Evolutionary conservation across 371 early-diverging fungal genomes (phyloP).

Genomic region (Funneliformis caledonium): DNA sequence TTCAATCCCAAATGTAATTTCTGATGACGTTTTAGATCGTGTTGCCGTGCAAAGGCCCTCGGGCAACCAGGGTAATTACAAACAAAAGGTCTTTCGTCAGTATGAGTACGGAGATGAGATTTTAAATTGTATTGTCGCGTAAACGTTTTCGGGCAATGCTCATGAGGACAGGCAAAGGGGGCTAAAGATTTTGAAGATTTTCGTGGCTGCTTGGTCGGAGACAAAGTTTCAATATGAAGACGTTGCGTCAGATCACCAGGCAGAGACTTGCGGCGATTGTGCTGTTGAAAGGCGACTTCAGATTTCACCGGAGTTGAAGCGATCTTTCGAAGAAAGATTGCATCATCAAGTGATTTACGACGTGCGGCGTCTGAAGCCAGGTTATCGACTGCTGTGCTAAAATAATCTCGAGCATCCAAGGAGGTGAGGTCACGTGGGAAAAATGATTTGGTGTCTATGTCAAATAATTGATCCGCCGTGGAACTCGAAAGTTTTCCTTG

Average conservation of each 20-base stretch:
- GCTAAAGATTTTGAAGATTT: constrained; percentile 37
- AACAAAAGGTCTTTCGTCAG: constrained; percentile 50
- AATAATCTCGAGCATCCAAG: constrained; percentile 25
- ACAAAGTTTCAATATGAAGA: constrained; percentile 31
- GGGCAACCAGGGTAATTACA: constrained; percentile 53
- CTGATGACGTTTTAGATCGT: constrained; percentile 64
- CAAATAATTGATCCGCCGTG: constrained; percentile 24
- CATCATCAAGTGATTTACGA: constrained; percentile 33
- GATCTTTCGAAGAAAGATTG: constrained; percentile 38
- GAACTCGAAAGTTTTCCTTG: constrained; percentile 23
- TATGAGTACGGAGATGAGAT: constrained; percentile 80
- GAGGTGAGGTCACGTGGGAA: constrained; percentile 9
- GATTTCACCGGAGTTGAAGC: constrained; percentile 24
- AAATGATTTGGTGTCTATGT: constrained; percentile 20
- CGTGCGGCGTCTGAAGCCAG: constrained; percentile 29
- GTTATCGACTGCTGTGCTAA: neutral
- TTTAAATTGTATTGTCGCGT: constrained; percentile 83
- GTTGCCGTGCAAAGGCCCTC: constrained; percentile 59
- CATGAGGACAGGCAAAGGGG: constrained; percentile 40
- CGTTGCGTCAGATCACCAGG: constrained; percentile 11
- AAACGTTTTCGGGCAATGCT: constrained; percentile 75
- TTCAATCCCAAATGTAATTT: constrained; percentile 61
- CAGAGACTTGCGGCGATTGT: constrained; percentile 33
- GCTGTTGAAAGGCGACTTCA: constrained; percentile 23
- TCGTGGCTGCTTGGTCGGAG: constrained; percentile 23